These are phyloP conservation scores for Novakomyces olei DNA, from an alignment of 805 yeast species.

Conservation along the genomic window DNA sequence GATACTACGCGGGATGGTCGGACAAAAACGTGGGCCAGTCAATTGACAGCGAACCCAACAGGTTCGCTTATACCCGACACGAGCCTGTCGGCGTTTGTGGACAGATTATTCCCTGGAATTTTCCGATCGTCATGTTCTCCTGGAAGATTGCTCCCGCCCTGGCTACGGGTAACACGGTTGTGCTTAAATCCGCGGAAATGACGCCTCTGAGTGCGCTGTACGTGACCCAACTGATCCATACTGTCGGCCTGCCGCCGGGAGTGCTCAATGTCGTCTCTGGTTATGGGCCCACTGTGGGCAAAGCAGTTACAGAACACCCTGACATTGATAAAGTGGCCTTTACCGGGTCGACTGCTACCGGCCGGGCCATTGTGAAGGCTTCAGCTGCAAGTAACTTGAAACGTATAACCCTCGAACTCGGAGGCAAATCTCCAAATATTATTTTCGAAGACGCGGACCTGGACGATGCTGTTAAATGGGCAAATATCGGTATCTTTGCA, in stretches of 20 bases:
- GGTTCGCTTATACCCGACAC: slow-evolving; percentile 57
- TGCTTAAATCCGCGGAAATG: slow-evolving; percentile 75
- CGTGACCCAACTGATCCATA: slow-evolving; percentile 42
- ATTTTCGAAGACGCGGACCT: slow-evolving; percentile 71
- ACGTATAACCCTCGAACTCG: slow-evolving; percentile 82
- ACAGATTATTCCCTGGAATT: slow-evolving; percentile 92
- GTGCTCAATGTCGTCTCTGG: slow-evolving; percentile 76
- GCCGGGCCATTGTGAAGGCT: slow-evolving; percentile 55
- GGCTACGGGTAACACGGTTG: slow-evolving; percentile 75
- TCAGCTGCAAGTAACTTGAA: slow-evolving; percentile 68
- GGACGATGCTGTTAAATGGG: slow-evolving; percentile 50
- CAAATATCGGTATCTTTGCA: slow-evolving; percentile 65
- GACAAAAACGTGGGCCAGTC: slow-evolving; percentile 64
- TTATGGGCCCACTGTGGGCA: slow-evolving; percentile 67
- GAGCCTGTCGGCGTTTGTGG: slow-evolving; percentile 93
- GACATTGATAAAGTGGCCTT: slow-evolving; percentile 76
- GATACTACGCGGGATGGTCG: slow-evolving; percentile 80
- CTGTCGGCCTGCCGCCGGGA: slow-evolving; percentile 84
- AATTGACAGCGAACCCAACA: slow-evolving; percentile 50
- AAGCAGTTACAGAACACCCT: slow-evolving; percentile 53
- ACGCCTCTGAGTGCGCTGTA: slow-evolving; percentile 76
- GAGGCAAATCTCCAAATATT: slow-evolving; percentile 89
- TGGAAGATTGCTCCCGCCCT: slow-evolving; percentile 91
- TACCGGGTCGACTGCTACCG: slow-evolving; percentile 86
- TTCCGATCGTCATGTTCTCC: slow-evolving; percentile 78